Evolutionary conservation across 305 asterid genomes (phyloP), one percentile per base, ranked within the genome.

Genomic region (Salvia sclarea): DNA sequence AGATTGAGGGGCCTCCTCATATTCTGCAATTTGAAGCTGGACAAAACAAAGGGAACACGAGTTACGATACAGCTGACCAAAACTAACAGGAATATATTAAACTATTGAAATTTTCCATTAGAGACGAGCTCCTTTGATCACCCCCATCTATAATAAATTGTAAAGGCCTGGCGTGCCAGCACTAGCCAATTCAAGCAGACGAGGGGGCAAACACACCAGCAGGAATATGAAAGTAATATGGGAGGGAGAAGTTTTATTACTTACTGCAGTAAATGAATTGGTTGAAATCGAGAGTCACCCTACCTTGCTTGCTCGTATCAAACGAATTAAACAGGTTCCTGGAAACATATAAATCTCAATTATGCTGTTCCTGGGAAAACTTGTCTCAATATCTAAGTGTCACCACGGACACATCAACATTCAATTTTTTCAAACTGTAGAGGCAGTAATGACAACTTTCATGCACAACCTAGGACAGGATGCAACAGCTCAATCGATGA

Each of bases 21-120:
- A 89, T 90, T 81, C 93, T 82, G 87, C 96, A 87, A 76, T 85
- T 90, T 59, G 96, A 91, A 85, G 89, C 95, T 90, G 85, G 50
- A 64, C 30, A 60, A 53, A 17, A 75, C 41, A 16, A 49, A 35
- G 24, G 11, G 14, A 61, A 38, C 53, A 25, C 14, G 0, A 43
- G 55, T 37, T 33, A 38, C 24, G 18, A 28, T 33, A 38, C 24
- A 17, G 22, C 52, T 14, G 9, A 48, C 25, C 61, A 45, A 31
- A 38, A 44, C 35, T 2, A 56, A 24, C 2, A 59, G 7, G 2
- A 22, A 28, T 18, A 8, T n/a, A 35, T 37, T 4, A 11, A 35
- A 21, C 44, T 21, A 20, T 11, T 14, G 21, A 38, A 20, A 4
- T 57, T 35, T 69, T 35, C 59, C 61, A 21, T 45, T 20, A 45